phyloP scores from a whole-genome alignment of 208 protist species.

The Histomonas meleagridis region DNA sequence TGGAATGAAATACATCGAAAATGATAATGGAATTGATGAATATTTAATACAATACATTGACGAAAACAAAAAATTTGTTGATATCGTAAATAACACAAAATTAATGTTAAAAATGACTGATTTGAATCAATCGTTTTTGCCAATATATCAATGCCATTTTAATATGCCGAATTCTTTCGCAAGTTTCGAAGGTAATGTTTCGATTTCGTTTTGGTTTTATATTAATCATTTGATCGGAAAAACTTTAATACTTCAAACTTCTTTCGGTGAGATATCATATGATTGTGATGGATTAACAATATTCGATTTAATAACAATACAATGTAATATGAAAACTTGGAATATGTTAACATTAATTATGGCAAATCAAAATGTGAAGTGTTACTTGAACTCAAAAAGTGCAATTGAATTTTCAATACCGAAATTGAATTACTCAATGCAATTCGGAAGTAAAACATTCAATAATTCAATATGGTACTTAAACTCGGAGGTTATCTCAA shows the following conservation, averaged over 20 bases:
- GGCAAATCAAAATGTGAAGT: too few relatives aligned
- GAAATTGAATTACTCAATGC: too few relatives aligned
- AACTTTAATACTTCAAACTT: background rate
- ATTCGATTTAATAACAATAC: background rate
- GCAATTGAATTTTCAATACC: too few relatives aligned
- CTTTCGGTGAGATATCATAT: background rate
- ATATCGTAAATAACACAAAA: background rate
- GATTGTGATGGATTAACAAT: background rate
- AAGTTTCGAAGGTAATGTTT: background rate
- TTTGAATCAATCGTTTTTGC: too few relatives aligned
- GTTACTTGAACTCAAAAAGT: too few relatives aligned
- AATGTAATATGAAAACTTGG: too few relatives aligned
- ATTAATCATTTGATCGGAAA: background rate
- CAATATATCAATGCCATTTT: background rate
- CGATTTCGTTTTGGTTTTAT: slow-evolving; percentile 1
- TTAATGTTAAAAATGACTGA: background rate
- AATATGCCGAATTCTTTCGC: background rate
- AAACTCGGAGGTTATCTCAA: too few relatives aligned
- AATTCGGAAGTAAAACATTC: too few relatives aligned
- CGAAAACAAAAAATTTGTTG: background rate
- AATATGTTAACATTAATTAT: too few relatives aligned
- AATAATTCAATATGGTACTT: too few relatives aligned
- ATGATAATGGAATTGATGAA: background rate
- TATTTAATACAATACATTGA: background rate
- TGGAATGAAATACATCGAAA: background rate